phyloP scores from a whole-genome alignment of 257 asterid species.

The Galeopsis tetrahit region DNA sequence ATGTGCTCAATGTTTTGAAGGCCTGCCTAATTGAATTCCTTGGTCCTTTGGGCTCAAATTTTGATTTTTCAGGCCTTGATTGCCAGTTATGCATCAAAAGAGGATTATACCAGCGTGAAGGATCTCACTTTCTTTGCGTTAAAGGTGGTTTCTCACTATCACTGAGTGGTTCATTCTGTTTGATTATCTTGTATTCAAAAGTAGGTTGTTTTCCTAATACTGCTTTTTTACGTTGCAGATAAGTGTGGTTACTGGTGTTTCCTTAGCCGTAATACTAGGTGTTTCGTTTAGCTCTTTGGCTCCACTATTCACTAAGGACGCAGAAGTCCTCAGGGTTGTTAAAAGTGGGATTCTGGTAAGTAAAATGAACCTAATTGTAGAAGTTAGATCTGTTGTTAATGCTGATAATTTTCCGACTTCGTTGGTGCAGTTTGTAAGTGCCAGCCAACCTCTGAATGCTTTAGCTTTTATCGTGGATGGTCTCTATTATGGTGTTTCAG shows the following conservation, averaged over 20 bases:
- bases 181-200: not conserved
- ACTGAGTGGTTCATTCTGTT: slow-evolving; percentile 3
- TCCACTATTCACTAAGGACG: slow-evolving; percentile 68
- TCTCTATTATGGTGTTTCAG: slow-evolving; percentile 90
- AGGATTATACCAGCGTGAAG: slow-evolving; percentile 66
- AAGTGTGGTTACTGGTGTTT: slow-evolving; percentile 67
- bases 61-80: slow-evolving; percentile 65
- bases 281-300: slow-evolving; percentile 71
- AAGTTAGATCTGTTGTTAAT: slow-evolving; percentile 1
- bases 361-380: slow-evolving; percentile 8
- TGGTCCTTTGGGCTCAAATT: slow-evolving; percentile 10
- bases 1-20: slow-evolving; percentile 1
- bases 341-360: slow-evolving; percentile 74
- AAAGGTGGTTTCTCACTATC: slow-evolving; percentile 55
- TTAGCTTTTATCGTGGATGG: slow-evolving; percentile 86
- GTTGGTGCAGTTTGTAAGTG: slow-evolving; percentile 80
- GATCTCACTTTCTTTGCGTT: slow-evolving; percentile 67
- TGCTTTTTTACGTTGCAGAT: slow-evolving; percentile 49
- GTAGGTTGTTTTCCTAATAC: slow-evolving; percentile 22
- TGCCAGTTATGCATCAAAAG: slow-evolving; percentile 76
- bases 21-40: slow-evolving; percentile 7
- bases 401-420: slow-evolving; percentile 21
- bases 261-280: slow-evolving; percentile 67
- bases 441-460: slow-evolving; percentile 88
- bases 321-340: slow-evolving; percentile 63